Percentiles rank a stretch among this genome's conserved stretches.
Evolutionary conservation across 2,329 filamentous ascomycete species (phyloP).

Genomic region (Pyrenochaeta sp.): DNA sequence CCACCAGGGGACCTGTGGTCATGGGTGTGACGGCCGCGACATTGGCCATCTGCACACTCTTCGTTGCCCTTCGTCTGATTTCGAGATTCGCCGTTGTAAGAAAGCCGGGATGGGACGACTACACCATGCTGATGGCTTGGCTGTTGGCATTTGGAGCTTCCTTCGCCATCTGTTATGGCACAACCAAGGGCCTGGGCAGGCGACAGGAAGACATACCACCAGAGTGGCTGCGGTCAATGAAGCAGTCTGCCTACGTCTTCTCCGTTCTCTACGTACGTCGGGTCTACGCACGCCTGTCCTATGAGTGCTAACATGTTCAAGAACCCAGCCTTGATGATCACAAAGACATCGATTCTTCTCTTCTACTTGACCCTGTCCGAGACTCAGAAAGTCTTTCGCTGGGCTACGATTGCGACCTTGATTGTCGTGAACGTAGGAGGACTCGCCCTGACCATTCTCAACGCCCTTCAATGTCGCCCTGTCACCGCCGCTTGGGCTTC

Average conservation of each 20-base stretch:
- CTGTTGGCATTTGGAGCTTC: slow-evolving; percentile 72
- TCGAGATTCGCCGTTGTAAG: slow-evolving; percentile 78
- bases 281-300: neutral
- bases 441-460: slow-evolving; percentile 81
- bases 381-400: slow-evolving; percentile 78
- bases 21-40: slow-evolving; percentile 76
- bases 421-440: slow-evolving; percentile 81
- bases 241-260: slow-evolving; percentile 67
- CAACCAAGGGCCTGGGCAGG: slow-evolving; percentile 71
- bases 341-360: slow-evolving; percentile 89
- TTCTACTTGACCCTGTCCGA: slow-evolving; percentile 88
- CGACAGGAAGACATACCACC: slow-evolving; percentile 68
- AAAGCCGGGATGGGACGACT: slow-evolving; percentile 78
- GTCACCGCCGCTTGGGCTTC: slow-evolving; percentile 72
- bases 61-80: slow-evolving; percentile 77
- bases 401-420: slow-evolving; percentile 83
- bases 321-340: slow-evolving; percentile 89
- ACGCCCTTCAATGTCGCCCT: slow-evolving; percentile 85
- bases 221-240: slow-evolving; percentile 61
- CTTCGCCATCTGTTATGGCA: slow-evolving; percentile 71
- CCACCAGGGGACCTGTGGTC: slow-evolving; percentile 55
- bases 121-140: slow-evolving; percentile 83
- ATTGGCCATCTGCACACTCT: slow-evolving; percentile 73
- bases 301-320: slow-evolving; percentile 49
- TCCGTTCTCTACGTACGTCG: slow-evolving; percentile 65